A percentile compares a stretch with the other conserved stretches of the same genome.
Evolutionary conservation across 371 early-diverging fungal species (phyloP).

Genomic region (Antonospora locustae): DNA sequence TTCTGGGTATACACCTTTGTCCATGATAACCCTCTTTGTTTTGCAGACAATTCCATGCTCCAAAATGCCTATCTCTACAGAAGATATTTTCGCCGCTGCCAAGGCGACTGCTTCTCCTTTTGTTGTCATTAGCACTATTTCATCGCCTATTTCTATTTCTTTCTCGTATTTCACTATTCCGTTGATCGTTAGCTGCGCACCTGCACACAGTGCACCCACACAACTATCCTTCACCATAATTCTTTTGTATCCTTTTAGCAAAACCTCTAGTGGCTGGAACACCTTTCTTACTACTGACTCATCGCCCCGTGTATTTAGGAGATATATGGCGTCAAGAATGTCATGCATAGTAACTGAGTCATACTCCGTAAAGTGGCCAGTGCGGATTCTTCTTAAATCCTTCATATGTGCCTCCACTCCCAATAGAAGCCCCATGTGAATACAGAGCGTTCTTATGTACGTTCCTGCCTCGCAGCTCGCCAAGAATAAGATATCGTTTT

Average conservation of each 20-base stretch:
- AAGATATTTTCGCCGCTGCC: conserved; percentile 81
- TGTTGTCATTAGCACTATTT: conserved; percentile 90
- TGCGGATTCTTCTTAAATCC: conserved; percentile 90
- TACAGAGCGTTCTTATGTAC: conserved; percentile 95
- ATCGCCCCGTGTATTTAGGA: conserved; percentile 81
- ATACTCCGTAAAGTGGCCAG: conserved; percentile 75
- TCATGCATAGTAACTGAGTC: conserved; percentile 90
- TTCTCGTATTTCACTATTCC: conserved; percentile 89
- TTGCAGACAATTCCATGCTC: conserved; percentile 84
- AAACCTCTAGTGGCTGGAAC: conserved; percentile 82
- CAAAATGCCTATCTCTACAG: conserved; percentile 79
- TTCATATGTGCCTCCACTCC: conserved; percentile 97
- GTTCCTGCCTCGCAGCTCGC: conserved; percentile 97
- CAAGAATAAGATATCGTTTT: conserved; percentile 85
- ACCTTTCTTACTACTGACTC: conserved; percentile 80
- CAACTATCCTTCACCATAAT: conserved; percentile 95
- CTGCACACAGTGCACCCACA: conserved; percentile 94
- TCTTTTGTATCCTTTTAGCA: conserved; percentile 81
- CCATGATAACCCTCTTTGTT: conserved; percentile 99
- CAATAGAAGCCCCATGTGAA: conserved; percentile 84
- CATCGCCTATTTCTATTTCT: conserved; percentile 78
- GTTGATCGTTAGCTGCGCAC: conserved; percentile 90
- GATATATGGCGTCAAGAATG: conserved; percentile 88
- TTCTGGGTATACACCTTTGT: conserved; percentile 89
- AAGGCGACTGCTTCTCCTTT: conserved; percentile 98